These are phyloP conservation scores for Colletotrichum melonis DNA, from an alignment of 2,329 filamentous ascomycete species.

Conservation along the genomic window DNA sequence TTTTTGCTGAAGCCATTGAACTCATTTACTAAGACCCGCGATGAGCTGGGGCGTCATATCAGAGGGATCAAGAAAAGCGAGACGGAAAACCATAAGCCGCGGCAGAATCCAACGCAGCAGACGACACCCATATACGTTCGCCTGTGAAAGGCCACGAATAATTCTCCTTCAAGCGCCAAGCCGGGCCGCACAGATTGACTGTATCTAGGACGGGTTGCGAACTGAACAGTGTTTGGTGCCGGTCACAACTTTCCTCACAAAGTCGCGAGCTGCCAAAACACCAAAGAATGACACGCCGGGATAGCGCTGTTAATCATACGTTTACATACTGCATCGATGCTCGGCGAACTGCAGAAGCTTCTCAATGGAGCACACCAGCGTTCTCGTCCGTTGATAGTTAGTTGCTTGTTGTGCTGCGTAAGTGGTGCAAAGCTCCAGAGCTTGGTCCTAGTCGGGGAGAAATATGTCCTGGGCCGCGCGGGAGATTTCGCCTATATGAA, in stretches of 20 bases:
- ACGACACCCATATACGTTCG: background rate
- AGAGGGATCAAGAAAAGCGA: background rate
- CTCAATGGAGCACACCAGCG: too few relatives aligned
- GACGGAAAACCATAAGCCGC: background rate
- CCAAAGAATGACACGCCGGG: background rate
- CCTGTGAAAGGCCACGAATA: background rate
- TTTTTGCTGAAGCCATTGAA: background rate
- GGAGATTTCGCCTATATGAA: background rate
- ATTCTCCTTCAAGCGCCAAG: background rate
- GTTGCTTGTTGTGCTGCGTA: background rate
- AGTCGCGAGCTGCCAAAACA: background rate
- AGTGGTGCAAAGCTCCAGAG: background rate
- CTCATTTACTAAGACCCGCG: background rate
- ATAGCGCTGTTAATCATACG: background rate
- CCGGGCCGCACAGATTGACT: background rate
- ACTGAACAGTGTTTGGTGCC: background rate
- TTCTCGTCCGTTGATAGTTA: background rate
- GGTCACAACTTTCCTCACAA: background rate
- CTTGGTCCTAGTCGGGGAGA: background rate
- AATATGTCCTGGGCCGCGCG: background rate
- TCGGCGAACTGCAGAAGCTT: background rate
- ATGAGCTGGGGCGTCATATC: background rate
- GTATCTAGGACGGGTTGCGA: background rate
- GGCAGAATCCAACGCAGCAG: background rate
- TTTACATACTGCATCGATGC: background rate